phyloP scores from a whole-genome alignment of 768 basidiomycete genomes.

The Lepiota brunneoincarnata region DNA sequence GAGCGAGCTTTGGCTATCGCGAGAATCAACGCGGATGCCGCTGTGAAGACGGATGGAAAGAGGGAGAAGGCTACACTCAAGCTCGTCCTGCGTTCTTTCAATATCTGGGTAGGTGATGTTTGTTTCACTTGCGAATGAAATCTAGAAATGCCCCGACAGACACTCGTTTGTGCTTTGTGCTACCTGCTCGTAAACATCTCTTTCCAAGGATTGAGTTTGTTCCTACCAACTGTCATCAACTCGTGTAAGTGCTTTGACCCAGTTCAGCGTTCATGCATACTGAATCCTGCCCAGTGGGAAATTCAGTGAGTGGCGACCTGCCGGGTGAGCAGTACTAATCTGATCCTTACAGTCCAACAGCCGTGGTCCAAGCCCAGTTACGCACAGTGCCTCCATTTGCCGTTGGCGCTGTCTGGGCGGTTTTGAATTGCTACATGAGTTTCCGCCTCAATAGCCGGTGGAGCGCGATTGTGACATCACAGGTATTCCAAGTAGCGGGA shows the following conservation, averaged over 20 bases:
- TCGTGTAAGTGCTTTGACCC: conserved; percentile 29
- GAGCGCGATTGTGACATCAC: conserved; percentile 32
- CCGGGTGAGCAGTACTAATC: not conserved
- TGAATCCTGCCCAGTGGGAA: conserved; percentile 27
- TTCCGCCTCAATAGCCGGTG: conserved; percentile 35
- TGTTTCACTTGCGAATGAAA: not conserved
- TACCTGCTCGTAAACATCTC: conserved; percentile 39
- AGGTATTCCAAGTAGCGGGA: conserved; percentile 36
- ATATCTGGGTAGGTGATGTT: conserved; percentile 14
- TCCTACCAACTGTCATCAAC: conserved; percentile 45
- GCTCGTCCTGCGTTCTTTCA: conserved; percentile 14
- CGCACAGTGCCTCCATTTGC: conserved; percentile 48
- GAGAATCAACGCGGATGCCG: conserved; percentile 27
- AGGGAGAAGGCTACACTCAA: conserved; percentile 13
- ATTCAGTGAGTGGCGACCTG: conserved; percentile 27
- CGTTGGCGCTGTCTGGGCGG: conserved; percentile 38
- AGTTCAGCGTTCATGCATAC: not conserved
- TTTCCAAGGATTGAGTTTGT: conserved; percentile 42
- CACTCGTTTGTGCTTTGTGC: conserved; percentile 25
- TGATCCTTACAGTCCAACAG: conserved; percentile 20
- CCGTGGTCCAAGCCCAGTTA: conserved; percentile 42
- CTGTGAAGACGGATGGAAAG: conserved; percentile 10
- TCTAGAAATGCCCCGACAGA: conserved; percentile 18
- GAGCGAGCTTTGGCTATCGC: conserved; percentile 27
- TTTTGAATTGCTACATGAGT: conserved; percentile 31